phyloP scores from a whole-genome alignment of 2,329 filamentous ascomycete genomes.

The Hypoxylon sp. region DNA sequence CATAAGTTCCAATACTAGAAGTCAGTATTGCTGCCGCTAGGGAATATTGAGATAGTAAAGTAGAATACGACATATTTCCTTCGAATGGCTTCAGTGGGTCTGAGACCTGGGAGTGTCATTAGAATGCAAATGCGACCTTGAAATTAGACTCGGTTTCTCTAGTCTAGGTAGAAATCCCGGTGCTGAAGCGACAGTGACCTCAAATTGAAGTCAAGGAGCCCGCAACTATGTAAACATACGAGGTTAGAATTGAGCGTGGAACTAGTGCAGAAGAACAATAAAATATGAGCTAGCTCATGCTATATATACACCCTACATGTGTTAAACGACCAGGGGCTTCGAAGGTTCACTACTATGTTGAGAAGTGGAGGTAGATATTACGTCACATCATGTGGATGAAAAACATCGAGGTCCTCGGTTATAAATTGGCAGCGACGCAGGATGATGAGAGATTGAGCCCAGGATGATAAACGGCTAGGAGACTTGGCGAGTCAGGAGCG shows the following conservation, averaged over 20 bases:
- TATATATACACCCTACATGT: not conserved
- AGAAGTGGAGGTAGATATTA: not conserved
- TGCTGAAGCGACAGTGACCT: not conserved
- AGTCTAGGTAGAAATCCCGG: not conserved
- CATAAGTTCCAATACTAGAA: conserved; percentile 52
- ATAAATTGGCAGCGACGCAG: not conserved
- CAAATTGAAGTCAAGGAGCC: not conserved
- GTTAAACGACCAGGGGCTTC: not conserved
- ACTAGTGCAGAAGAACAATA: not conserved
- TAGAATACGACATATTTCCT: conserved; percentile 12
- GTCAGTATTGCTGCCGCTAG: conserved; percentile 47
- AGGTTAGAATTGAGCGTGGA: not conserved
- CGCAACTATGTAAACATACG: not conserved
- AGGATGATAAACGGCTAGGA: too few species aligned
- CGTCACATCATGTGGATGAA: not conserved
- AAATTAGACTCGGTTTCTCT: not conserved
- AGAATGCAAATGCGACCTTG: not conserved
- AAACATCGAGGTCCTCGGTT: not conserved
- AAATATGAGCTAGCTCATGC: not conserved
- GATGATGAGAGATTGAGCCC: too few species aligned
- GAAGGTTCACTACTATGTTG: not conserved
- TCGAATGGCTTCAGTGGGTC: not conserved
- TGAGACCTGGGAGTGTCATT: not conserved
- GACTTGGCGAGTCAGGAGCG: too few species aligned
- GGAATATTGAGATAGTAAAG: conserved; percentile 31